Conservation (phyloP, 2,329 filamentous ascomycete genomes). For the Aspergillus proliferans region DNA sequence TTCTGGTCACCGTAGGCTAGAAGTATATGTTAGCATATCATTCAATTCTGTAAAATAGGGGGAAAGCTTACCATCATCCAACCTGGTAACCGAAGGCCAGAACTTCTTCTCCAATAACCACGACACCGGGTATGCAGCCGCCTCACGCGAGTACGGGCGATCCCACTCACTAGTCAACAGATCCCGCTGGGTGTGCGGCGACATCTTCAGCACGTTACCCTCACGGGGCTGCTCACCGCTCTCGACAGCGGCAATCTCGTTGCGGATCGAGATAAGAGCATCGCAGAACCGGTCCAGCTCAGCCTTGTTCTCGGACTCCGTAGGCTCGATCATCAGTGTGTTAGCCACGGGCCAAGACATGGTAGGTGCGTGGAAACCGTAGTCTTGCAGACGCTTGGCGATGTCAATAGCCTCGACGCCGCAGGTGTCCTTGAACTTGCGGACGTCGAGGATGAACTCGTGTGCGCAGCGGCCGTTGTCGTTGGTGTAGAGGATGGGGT, state of each 20-base stretch:
- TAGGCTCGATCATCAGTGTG: slow-evolving; percentile 97
- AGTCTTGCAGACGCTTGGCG: slow-evolving; percentile 93
- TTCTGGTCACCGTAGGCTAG: slow-evolving; percentile 83
- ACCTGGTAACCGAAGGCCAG: slow-evolving; percentile 80
- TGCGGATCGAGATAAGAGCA: slow-evolving; percentile 76
- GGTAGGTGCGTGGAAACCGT: slow-evolving; percentile 93
- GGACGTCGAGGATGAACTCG: slow-evolving; percentile 91
- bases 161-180: slow-evolving; percentile 72
- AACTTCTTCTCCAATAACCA: slow-evolving; percentile 94
- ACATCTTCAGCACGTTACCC: slow-evolving; percentile 79
- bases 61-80: slow-evolving; percentile 70
- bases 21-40: slow-evolving; percentile 16
- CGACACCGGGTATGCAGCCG: slow-evolving; percentile 77
- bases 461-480: slow-evolving; percentile 81
- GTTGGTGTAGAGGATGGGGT: slow-evolving; percentile 91
- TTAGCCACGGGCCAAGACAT: slow-evolving; percentile 96
- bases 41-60: background rate
- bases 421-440: slow-evolving; percentile 73
- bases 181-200: slow-evolving; percentile 80
- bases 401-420: slow-evolving; percentile 91
- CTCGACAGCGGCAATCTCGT: slow-evolving; percentile 79
- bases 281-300: slow-evolving; percentile 93
- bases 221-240: slow-evolving; percentile 67
- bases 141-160: slow-evolving; percentile 71
- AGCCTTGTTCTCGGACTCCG: slow-evolving; percentile 83